Evolutionary conservation across 2,329 filamentous ascomycete species (phyloP).

Genomic region (Cordyceps farinosa): DNA sequence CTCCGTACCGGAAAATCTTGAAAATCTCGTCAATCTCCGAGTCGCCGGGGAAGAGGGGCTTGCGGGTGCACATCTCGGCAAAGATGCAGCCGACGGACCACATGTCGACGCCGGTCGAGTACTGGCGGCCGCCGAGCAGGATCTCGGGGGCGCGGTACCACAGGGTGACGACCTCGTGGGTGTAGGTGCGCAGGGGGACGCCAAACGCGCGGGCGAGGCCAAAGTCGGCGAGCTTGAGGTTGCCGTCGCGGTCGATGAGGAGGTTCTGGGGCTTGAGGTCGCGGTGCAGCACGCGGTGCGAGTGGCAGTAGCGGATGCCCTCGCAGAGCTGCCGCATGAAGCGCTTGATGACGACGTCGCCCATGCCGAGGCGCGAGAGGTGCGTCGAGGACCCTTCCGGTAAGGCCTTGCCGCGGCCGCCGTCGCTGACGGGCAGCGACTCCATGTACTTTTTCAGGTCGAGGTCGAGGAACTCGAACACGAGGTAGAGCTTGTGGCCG

Average conservation of each 20-base stretch:
- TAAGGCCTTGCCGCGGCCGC: slow-evolving; percentile 78
- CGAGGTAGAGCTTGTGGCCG: slow-evolving; percentile 90
- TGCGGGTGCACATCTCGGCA: slow-evolving; percentile 92
- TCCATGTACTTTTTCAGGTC: slow-evolving; percentile 98
- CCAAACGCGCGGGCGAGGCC: slow-evolving; percentile 86
- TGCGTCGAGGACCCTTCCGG: slow-evolving; percentile 69
- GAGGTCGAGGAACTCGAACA: slow-evolving; percentile 86
- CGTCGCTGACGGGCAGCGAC: slow-evolving; percentile 76
- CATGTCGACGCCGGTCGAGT: slow-evolving; percentile 93
- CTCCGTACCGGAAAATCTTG: slow-evolving; percentile 64
- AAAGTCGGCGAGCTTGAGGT: slow-evolving; percentile 88
- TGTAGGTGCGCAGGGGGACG: slow-evolving; percentile 86
- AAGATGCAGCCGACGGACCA: slow-evolving; percentile 95
- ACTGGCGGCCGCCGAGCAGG: slow-evolving; percentile 83
- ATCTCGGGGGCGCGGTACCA: slow-evolving; percentile 94
- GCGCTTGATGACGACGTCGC: slow-evolving; percentile 80
- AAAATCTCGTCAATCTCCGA: slow-evolving; percentile 56
- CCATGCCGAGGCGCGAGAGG: slow-evolving; percentile 66
- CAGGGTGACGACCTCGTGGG: slow-evolving; percentile 89
- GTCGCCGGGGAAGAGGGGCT: slow-evolving; percentile 87
- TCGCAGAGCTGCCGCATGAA: slow-evolving; percentile 88
- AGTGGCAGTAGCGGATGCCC: slow-evolving; percentile 84
- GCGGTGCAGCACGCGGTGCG: slow-evolving; percentile 80
- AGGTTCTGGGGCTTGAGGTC: slow-evolving; percentile 90
- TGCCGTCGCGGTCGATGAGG: slow-evolving; percentile 80